Base-by-base conservation (phyloP, 148 eudicot species). In the Vaccinium macrocarpon region DNA sequence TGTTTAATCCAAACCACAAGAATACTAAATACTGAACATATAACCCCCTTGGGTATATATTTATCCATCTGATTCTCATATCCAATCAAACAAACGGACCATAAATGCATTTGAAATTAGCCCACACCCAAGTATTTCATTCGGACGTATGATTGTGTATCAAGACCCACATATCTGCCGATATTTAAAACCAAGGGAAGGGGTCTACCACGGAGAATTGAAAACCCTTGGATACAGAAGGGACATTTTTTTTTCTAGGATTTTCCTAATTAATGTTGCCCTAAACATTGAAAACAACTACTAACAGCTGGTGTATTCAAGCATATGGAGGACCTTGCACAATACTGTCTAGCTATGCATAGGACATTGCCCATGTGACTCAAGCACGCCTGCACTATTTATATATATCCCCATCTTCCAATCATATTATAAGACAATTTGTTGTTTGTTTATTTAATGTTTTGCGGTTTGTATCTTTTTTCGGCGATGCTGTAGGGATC, bases 331-430 rank as follows among this genome's bases (percentile, higher is more conserved):
- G 80, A 74, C 55, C n/a, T 29, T 74, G 57, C 68, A 38, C 46
- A 8, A 51, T 51, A 81, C 72, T 81, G 80, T 52, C 13, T 9
- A 16, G 42, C 76, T 75, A 55, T 27, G 73, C 72, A 55, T 55
- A 86, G 75, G 85, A 82, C 85, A 86, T 16, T 52, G 57, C 80
- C 85, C 88, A 86, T 86, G 88, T 86, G 88, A 86, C 84, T 72
- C 79, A 82, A 48, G 61, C 64, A 82, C 83, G 85, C 88, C 83
- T 78, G 88, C 85, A 55, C 82, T 27, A 56, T 78, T 77, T 73
- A 79, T 85, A 80, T 80, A 42, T 42, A 42, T 49, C 79, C 61
- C 19, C 27, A 23, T 80, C 27, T 51, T 57, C 53, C 72, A 80
- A 80, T 73, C 53, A 27, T 38, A 80, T 35, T 42, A 35, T 35